Evolutionary conservation across 306 rosid species (phyloP), one percentile per base, ranked within the genome.

Genomic region (Rosa chinensis): DNA sequence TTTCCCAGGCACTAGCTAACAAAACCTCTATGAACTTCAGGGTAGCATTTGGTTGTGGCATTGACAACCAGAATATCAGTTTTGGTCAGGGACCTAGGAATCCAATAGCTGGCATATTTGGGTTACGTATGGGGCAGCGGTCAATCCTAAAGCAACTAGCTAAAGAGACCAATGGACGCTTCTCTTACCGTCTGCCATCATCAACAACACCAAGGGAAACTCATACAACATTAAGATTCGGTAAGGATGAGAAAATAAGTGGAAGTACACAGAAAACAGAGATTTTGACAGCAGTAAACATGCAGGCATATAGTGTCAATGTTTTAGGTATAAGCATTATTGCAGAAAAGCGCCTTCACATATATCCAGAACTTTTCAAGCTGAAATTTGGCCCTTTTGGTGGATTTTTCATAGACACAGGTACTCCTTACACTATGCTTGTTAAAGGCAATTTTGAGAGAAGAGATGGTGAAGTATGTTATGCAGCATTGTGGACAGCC

Each of bases 131-230:
- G 1, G 72, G 72, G 25, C 21, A 10, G 23, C 16, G 72, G 48
- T 67, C 72, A 40, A 39, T 67, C 72, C 49, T 67, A 40, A 40
- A 16, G 8, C 72, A 67, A 67, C 72, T 67, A 8, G 28, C 1
- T 18, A 67, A 37, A 4, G 11, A 8, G 72, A 67, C 32, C 49
- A 67, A 67, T 25, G n/a, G 5, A 50, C 32, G 17, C 72, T 67
- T 67, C 28, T 66, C 71, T 39, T 66, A 66, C 45, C 40, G 78
- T n/a, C 12, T 74, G 18, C 66, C 77, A 4, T 11, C 52, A 37
- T 20, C 32, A 32, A 37, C 32, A 18, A 10, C 47, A 53, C 32
- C 35, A 18, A 21, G 42, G 3, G 37, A 13, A 55, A 40, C 52
- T 17, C 49, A 20, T 40, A 20, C 53, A 56, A 18, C 13, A 10